Percentiles rank a stretch among this genome's conserved stretches.
These are phyloP conservation scores for Vitis cinerea DNA, from an alignment of 164 flowering plant species.

Conservation along the genomic window DNA sequence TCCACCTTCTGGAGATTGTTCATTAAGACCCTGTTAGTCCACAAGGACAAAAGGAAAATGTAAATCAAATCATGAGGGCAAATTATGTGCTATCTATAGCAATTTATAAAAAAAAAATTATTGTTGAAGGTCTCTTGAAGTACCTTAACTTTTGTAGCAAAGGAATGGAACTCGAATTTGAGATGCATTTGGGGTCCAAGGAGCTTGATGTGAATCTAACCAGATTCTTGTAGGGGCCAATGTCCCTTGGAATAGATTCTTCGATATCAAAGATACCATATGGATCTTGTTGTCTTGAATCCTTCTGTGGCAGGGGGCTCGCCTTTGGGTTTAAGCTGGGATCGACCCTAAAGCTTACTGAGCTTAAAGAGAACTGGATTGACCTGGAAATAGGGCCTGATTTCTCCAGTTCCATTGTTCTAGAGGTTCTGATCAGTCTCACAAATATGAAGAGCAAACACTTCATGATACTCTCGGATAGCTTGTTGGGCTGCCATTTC, in stretches of 20 bases:
- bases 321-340: slow-evolving; percentile 28
- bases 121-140: background rate
- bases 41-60: background rate
- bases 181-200: slow-evolving; percentile 68
- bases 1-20: slow-evolving; percentile 66
- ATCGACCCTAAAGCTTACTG: slow-evolving; percentile 72
- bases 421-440: slow-evolving; percentile 73
- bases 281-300: slow-evolving; percentile 81
- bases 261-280: slow-evolving; percentile 74
- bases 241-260: slow-evolving; percentile 82
- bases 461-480: slow-evolving; percentile 88
- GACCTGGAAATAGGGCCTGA: slow-evolving; percentile 50
- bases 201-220: slow-evolving; percentile 70
- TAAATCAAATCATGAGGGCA: background rate
- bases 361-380: slow-evolving; percentile 38
- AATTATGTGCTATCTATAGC: background rate
- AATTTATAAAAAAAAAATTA: background rate
- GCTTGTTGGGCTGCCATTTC: slow-evolving; percentile 75
- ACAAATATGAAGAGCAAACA: slow-evolving; percentile 76
- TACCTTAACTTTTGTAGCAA: slow-evolving; percentile 74
- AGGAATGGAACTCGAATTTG: slow-evolving; percentile 60
- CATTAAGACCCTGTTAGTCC: slow-evolving; percentile 50
- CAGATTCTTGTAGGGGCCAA: slow-evolving; percentile 95
- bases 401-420: slow-evolving; percentile 73
- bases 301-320: slow-evolving; percentile 44